These are phyloP conservation scores for Xylariaceae sp. DNA, from an alignment of 2,329 filamentous ascomycete species.

Conservation along the genomic window DNA sequence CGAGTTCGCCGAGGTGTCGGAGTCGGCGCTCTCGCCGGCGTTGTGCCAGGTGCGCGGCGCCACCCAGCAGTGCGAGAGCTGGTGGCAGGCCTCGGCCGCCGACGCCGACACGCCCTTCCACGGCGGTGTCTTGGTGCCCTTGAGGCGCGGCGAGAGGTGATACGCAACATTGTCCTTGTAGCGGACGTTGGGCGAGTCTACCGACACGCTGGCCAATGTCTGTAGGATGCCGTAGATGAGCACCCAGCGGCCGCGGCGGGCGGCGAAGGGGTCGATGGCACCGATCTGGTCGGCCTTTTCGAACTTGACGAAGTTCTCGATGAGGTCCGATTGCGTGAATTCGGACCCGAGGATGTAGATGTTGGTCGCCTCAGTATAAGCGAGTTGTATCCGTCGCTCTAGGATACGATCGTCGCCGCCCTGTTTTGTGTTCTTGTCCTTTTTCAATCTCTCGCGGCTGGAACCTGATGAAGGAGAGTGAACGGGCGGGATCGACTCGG, in stretches of 20 bases:
- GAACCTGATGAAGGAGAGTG: conserved; percentile 10
- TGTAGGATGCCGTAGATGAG: conserved; percentile 64
- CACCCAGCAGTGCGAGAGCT: conserved; percentile 57
- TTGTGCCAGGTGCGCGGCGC: conserved; percentile 46
- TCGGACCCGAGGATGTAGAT: conserved; percentile 58
- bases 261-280: conserved; percentile 56
- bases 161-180: conserved; percentile 57
- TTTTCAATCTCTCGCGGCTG: conserved; percentile 37
- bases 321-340: conserved; percentile 55
- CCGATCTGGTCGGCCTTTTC: conserved; percentile 57
- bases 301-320: conserved; percentile 58
- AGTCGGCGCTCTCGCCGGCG: conserved; percentile 25
- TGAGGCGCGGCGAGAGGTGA: conserved; percentile 58
- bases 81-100: conserved; percentile 46
- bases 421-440: conserved; percentile 29
- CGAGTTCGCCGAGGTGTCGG: conserved; percentile 24
- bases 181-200: conserved; percentile 57
- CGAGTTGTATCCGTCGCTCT: conserved; percentile 57
- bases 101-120: conserved; percentile 48
- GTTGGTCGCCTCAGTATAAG: conserved; percentile 63
- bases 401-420: conserved; percentile 31
- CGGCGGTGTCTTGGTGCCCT: conserved; percentile 54
- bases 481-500: conserved; percentile 49
- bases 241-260: conserved; percentile 63
- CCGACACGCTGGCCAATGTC: conserved; percentile 60